These are phyloP conservation scores for Eutrema salsugineum DNA, from an alignment of 441 rosid species.

Conservation along the genomic window DNA sequence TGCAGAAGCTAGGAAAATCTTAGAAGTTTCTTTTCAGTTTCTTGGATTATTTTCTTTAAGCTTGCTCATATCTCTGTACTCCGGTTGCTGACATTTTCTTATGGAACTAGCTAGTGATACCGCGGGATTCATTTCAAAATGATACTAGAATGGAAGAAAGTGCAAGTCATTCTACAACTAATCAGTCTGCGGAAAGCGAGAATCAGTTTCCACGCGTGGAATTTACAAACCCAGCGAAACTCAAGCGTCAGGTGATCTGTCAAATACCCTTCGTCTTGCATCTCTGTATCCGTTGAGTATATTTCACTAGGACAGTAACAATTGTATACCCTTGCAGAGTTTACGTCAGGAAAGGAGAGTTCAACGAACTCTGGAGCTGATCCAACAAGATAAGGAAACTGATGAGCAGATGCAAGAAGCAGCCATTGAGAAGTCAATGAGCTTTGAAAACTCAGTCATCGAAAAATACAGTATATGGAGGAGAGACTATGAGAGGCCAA, in stretches of 20 bases:
- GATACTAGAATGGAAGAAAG: constrained; percentile 31
- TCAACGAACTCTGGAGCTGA: constrained; percentile 56
- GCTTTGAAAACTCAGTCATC: constrained; percentile 46
- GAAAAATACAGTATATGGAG: constrained; percentile 93
- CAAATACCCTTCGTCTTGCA: constrained; percentile 19
- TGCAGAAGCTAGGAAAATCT: background rate
- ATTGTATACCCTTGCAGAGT: constrained; percentile 39
- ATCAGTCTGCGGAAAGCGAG: constrained; percentile 34
- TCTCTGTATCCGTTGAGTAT: constrained; percentile 1
- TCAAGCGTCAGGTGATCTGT: constrained; percentile 65
- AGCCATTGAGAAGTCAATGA: constrained; percentile 56
- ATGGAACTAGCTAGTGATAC: constrained; percentile 31
- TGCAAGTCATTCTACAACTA: constrained; percentile 25
- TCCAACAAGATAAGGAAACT: constrained; percentile 53
- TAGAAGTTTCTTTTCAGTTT: background rate
- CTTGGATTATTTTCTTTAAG: background rate
- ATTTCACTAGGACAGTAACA: constrained; percentile 30
- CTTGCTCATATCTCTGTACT: background rate
- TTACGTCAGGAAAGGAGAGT: constrained; percentile 58
- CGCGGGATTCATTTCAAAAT: constrained; percentile 38
- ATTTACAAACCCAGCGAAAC: constrained; percentile 67
- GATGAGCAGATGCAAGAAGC: constrained; percentile 53
- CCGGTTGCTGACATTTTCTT: constrained; percentile 14
- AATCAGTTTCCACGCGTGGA: constrained; percentile 28
- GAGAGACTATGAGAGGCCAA: constrained; percentile 78